These are phyloP conservation scores for Micractinium conductrix DNA, from an alignment of 139 green algal genomes.

Conservation along the genomic window DNA sequence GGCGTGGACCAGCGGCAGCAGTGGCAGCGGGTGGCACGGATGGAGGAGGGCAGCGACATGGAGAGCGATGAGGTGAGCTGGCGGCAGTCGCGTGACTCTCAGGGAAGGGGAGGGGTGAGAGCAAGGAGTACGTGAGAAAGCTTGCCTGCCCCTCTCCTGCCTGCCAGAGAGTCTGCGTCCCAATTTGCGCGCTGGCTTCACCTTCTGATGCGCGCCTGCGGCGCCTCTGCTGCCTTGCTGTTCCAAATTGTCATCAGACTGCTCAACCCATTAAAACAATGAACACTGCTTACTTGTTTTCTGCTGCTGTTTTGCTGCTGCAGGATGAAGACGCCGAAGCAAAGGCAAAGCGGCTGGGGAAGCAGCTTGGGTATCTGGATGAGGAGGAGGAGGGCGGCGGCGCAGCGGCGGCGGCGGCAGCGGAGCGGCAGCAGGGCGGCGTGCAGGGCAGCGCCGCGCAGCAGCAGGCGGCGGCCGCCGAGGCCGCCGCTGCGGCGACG, in stretches of 20 bases:
- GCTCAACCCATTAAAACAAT: not conserved
- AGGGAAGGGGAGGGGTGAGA: not conserved
- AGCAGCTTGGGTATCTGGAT: constrained; percentile 34
- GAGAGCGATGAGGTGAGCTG: constrained; percentile 51
- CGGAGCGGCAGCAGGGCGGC: constrained; percentile 15
- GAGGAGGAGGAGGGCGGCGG: constrained; percentile 52
- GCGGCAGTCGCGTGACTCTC: not conserved
- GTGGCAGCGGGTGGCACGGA: constrained; percentile 21
- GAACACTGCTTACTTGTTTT: constrained; percentile 2
- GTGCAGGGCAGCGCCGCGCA: not conserved
- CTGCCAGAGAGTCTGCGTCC: not conserved
- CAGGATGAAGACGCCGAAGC: constrained; percentile 65
- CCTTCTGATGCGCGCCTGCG: not conserved
- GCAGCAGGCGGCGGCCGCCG: not conserved
- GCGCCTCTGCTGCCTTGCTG: too few relatives aligned
- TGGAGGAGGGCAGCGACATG: constrained; percentile 29
- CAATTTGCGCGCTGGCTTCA: not conserved
- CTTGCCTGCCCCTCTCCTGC: not conserved
- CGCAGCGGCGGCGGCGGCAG: constrained; percentile 34
- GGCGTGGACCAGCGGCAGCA: constrained; percentile 9
- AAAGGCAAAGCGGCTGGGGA: constrained; percentile 64
- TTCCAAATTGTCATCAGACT: not conserved
- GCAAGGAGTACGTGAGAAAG: not conserved
- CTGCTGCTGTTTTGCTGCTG: not conserved
- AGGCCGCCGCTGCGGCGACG: not conserved